Evolutionary conservation across 805 yeast genomes (phyloP).

Genomic region (Yamadazyma kitorensis): DNA sequence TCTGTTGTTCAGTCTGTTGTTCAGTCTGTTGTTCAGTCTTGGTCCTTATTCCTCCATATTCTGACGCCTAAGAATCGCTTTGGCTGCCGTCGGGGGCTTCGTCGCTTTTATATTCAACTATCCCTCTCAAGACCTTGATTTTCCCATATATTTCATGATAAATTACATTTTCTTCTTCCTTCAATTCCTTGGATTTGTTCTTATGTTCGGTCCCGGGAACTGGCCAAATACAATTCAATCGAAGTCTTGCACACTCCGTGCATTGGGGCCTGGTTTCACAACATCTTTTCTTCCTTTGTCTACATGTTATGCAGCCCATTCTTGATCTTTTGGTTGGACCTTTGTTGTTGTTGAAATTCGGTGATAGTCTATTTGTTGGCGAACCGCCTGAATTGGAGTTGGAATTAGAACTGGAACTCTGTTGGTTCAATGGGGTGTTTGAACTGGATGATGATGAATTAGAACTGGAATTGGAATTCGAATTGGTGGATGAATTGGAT

Average conservation of each 20-base stretch:
- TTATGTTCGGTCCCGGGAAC: slow-evolving; percentile 64
- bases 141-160: slow-evolving; percentile 55
- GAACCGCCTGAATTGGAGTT: not conserved
- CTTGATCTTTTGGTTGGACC: slow-evolving; percentile 48
- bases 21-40: too few relatives aligned
- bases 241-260: slow-evolving; percentile 61
- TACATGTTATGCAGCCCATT: slow-evolving; percentile 76
- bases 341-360: not conserved
- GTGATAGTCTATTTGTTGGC: slow-evolving; percentile 1
- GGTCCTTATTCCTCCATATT: too few relatives aligned
- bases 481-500: not conserved
- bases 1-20: too few relatives aligned
- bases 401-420: not conserved
- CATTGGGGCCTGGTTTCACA: slow-evolving; percentile 70
- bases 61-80: slow-evolving; percentile 4
- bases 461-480: not conserved
- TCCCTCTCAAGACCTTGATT: slow-evolving; percentile 61
- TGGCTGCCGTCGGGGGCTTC: too few relatives aligned
- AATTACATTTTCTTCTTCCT: slow-evolving; percentile 49
- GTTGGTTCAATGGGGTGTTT: not conserved
- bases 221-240: slow-evolving; percentile 72
- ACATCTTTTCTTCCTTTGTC: slow-evolving; percentile 74
- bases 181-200: slow-evolving; percentile 51
- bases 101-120: slow-evolving; percentile 46
- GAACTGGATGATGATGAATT: not conserved